These are phyloP conservation scores for Alternaria hordeiaustralica DNA, from an alignment of 2,329 filamentous ascomycete genomes.

Conservation along the genomic window DNA sequence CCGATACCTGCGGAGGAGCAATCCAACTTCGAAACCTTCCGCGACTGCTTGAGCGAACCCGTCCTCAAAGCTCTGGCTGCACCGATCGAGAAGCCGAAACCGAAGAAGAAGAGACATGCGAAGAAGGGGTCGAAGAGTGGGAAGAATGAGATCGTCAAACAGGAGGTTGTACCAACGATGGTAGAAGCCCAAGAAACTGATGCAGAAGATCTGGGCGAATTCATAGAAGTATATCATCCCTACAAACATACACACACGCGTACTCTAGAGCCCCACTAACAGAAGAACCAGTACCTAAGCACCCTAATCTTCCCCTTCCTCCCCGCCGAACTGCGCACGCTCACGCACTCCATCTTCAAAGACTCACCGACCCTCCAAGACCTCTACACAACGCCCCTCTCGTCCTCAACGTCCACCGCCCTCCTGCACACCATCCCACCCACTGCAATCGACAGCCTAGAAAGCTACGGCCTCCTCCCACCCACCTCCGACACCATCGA, in stretches of 20 bases:
- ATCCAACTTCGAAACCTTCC: constrained; percentile 71
- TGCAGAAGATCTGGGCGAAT: constrained; percentile 76
- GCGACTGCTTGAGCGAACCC: constrained; percentile 74
- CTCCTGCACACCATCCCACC: constrained; percentile 62
- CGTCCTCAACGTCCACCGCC: constrained; percentile 56
- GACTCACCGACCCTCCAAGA: constrained; percentile 58
- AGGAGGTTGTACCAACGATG: constrained; percentile 8
- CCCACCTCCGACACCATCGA: constrained; percentile 47
- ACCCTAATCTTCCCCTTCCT: constrained; percentile 71
- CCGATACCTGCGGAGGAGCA: constrained; percentile 47
- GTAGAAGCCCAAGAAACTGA: constrained; percentile 39
- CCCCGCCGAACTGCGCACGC: constrained; percentile 64
- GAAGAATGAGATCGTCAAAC: constrained; percentile 13
- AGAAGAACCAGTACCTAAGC: constrained; percentile 66
- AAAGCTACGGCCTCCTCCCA: constrained; percentile 69
- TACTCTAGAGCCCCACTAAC: not conserved
- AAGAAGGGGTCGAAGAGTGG: constrained; percentile 42
- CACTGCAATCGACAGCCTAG: constrained; percentile 69
- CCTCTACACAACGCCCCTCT: constrained; percentile 65
- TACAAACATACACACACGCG: not conserved
- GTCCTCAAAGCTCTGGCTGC: constrained; percentile 67
- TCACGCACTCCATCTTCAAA: constrained; percentile 66
- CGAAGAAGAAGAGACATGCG: constrained; percentile 52
- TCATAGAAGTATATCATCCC: constrained; percentile 66
- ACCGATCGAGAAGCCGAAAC: constrained; percentile 51